These are phyloP conservation scores for Phyllosticta ampelicida DNA, from an alignment of 2,329 filamentous ascomycete genomes.

Conservation along the genomic window DNA sequence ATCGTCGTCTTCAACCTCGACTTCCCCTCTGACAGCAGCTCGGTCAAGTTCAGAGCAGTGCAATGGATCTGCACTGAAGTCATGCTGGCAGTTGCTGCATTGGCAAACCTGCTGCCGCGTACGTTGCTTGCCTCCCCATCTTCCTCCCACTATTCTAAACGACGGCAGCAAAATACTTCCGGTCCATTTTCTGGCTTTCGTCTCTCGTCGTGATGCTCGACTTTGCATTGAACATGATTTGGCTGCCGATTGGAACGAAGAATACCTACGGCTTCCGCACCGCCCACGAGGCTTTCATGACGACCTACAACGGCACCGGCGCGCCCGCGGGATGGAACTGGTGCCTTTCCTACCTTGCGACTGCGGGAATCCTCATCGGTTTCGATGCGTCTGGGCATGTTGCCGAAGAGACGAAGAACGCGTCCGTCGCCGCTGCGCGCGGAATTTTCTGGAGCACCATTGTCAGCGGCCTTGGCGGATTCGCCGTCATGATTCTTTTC, in stretches of 20 bases:
- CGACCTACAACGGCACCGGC: slow-evolving; percentile 44
- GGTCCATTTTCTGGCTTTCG: slow-evolving; percentile 42
- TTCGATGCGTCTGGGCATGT: slow-evolving; percentile 53
- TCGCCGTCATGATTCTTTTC: slow-evolving; percentile 47
- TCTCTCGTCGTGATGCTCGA: slow-evolving; percentile 44
- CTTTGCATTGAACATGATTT: slow-evolving; percentile 50
- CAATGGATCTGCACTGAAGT: slow-evolving; percentile 50
- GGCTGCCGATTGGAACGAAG: slow-evolving; percentile 47
- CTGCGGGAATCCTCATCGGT: slow-evolving; percentile 49
- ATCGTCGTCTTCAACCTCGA: slow-evolving; percentile 46
- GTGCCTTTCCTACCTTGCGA: slow-evolving; percentile 51
- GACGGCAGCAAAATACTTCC: slow-evolving; percentile 24
- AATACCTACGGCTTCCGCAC: slow-evolving; percentile 49
- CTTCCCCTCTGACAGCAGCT: slow-evolving; percentile 43
- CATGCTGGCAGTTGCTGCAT: slow-evolving; percentile 29
- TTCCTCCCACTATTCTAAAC: not conserved
- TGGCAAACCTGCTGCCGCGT: slow-evolving; percentile 8
- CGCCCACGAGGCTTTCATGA: slow-evolving; percentile 48
- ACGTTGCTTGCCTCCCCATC: not conserved
- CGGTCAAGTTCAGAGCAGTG: slow-evolving; percentile 48
- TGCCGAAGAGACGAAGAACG: slow-evolving; percentile 51
- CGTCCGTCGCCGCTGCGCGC: slow-evolving; percentile 43
- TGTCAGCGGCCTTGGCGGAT: slow-evolving; percentile 45
- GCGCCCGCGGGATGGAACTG: slow-evolving; percentile 49
- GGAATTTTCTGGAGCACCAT: slow-evolving; percentile 53